phyloP scores from a whole-genome alignment of 1,139 yeast genomes.

The Williopsis jadinii region DNA sequence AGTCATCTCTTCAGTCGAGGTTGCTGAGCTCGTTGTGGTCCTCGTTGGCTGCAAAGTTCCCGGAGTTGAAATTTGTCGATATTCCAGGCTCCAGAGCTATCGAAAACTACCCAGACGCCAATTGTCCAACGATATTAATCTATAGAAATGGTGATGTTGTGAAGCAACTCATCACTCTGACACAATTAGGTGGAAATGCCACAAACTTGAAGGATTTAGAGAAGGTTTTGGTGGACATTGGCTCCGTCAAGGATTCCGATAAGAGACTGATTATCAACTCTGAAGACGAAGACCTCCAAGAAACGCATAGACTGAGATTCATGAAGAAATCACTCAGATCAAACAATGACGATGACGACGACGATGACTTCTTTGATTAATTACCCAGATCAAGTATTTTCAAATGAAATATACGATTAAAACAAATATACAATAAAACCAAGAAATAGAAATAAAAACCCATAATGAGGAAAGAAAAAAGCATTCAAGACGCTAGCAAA shows the following conservation, averaged over 20 bases:
- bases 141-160: constrained; percentile 71
- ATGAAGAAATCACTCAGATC: constrained; percentile 45
- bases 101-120: constrained; percentile 82
- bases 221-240: constrained; percentile 53
- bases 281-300: constrained; percentile 47
- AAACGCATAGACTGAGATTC: constrained; percentile 43
- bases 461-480: too few species aligned
- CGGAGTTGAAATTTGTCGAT: constrained; percentile 87
- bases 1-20: constrained; percentile 67
- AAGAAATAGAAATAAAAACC: too few species aligned
- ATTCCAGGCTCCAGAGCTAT: constrained; percentile 85
- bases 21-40: constrained; percentile 51
- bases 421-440: too few species aligned
- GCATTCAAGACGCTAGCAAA: too few species aligned
- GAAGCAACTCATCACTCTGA: constrained; percentile 72
- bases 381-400: too few species aligned
- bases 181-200: constrained; percentile 79
- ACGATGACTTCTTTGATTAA: constrained; percentile 28
- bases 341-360: constrained; percentile 33
- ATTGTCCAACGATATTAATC: constrained; percentile 85
- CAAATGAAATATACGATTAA: too few species aligned
- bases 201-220: constrained; percentile 67
- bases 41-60: constrained; percentile 47
- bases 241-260: constrained; percentile 61
- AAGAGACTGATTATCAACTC: constrained; percentile 57